phyloP scores from a whole-genome alignment of 225 moss, liverwort and hornwort genomes.

The Anthoceros angustus region DNA sequence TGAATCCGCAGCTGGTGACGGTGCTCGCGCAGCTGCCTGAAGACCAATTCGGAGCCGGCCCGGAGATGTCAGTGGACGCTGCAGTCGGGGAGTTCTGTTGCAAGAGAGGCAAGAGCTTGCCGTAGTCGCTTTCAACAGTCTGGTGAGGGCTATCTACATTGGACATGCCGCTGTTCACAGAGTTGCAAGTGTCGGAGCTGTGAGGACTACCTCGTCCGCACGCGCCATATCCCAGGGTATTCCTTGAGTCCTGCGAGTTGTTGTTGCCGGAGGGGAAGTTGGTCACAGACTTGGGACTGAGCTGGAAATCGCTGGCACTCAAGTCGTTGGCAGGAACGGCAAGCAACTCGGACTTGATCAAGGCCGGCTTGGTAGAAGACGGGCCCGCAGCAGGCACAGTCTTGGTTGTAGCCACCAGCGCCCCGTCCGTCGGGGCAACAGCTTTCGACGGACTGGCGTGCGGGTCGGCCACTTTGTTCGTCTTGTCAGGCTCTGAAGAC shows the following conservation, averaged over 20 bases:
- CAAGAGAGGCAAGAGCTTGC: not conserved
- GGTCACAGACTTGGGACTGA: not conserved
- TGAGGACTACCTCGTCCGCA: not conserved
- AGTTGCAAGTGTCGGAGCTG: not conserved
- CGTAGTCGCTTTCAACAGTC: not conserved
- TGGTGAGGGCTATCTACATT: not conserved
- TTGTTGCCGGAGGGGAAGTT: not conserved
- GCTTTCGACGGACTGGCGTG: not conserved
- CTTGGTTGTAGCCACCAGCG: not conserved
- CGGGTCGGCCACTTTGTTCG: not conserved
- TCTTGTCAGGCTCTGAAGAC: not conserved
- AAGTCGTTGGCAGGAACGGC: not conserved
- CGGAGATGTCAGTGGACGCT: not conserved
- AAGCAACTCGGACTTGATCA: not conserved
- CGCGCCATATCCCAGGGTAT: not conserved
- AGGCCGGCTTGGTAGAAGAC: no score
- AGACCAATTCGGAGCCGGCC: no score
- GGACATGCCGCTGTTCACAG: not conserved
- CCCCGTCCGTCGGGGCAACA: constrained; percentile 1
- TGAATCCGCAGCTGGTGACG: no score
- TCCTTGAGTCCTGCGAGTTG: not conserved
- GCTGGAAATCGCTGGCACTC: not conserved
- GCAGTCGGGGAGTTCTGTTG: not conserved
- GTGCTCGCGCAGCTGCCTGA: no score
- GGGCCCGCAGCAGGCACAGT: not conserved